Conservation (phyloP, 768 basidiomycete genomes). For the Russula dissimulans region DNA sequence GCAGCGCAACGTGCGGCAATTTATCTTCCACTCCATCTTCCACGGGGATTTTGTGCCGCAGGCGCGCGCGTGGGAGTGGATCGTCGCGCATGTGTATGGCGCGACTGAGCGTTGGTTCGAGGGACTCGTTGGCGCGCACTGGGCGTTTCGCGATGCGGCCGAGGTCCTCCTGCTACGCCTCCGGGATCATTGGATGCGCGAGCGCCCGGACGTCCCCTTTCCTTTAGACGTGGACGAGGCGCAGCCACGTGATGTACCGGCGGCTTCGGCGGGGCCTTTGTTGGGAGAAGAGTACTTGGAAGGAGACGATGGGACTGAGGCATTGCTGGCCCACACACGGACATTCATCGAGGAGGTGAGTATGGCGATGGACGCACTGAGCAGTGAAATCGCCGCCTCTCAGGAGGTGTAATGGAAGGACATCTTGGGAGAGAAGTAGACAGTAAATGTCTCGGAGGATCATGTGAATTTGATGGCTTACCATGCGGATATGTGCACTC, state of each 20-base stretch:
- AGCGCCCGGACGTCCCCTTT: conserved; percentile 23
- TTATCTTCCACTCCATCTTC: conserved; percentile 22
- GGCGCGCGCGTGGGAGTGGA: conserved; percentile 22
- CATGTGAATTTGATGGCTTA: not conserved
- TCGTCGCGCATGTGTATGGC: conserved; percentile 25
- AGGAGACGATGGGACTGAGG: not conserved
- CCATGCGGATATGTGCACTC: not conserved
- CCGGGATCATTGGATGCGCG: conserved; percentile 22
- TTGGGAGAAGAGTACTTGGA: not conserved
- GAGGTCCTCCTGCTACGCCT: conserved; percentile 23
- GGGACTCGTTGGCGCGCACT: conserved; percentile 24
- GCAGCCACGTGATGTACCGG: not conserved
- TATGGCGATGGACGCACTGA: conserved; percentile 12
- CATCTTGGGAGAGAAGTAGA: not conserved
- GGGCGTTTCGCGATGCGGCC: conserved; percentile 22
- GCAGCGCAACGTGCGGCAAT: conserved; percentile 21
- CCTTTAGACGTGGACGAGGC: conserved; percentile 16
- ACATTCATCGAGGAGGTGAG: conserved; percentile 14
- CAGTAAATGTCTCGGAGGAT: not conserved
- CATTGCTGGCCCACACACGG: conserved; percentile 1
- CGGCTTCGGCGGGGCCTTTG: not conserved
- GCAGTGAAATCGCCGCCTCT: not conserved
- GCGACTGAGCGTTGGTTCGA: conserved; percentile 28
- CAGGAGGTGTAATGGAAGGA: not conserved
- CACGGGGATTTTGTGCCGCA: conserved; percentile 12